Evolutionary conservation across 176 grass and related monocot genomes (phyloP).

Genomic region (Cymbopogon citratus): DNA sequence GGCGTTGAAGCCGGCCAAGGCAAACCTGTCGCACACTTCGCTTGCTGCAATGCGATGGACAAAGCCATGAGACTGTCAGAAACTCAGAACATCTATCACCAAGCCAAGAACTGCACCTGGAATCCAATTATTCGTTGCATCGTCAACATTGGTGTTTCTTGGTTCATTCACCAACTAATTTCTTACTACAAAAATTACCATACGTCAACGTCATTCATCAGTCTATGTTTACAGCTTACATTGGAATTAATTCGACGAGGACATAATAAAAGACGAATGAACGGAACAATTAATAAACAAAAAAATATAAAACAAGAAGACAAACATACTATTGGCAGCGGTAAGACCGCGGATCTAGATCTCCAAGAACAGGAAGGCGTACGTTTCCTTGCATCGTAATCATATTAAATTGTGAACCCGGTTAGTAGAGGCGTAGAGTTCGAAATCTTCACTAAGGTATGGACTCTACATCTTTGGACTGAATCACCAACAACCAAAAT

Average conservation of each 20-base stretch:
- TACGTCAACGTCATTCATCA: neutral
- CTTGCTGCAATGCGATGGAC: constrained; percentile 39
- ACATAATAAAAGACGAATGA: no score
- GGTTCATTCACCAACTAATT: neutral
- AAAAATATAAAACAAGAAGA: neutral
- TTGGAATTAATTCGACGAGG: neutral
- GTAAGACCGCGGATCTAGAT: neutral
- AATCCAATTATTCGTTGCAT: neutral
- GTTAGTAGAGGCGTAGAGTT: neutral
- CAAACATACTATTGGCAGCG: neutral
- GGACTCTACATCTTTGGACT: neutral
- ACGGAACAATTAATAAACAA: neutral
- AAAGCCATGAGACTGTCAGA: neutral
- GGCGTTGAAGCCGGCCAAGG: constrained; percentile 45
- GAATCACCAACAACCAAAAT: neutral
- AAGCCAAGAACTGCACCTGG: neutral
- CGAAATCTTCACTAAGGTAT: neutral
- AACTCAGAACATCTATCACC: neutral
- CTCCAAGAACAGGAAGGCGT: neutral
- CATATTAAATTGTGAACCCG: neutral
- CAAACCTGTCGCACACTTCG: constrained; percentile 61
- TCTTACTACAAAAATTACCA: neutral
- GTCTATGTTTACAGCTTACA: neutral
- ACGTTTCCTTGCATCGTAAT: neutral
- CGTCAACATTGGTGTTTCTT: neutral